These are phyloP conservation scores for Pseudophaeomoniella oleicola DNA, from an alignment of 2,329 filamentous ascomycete species.

Conservation along the genomic window DNA sequence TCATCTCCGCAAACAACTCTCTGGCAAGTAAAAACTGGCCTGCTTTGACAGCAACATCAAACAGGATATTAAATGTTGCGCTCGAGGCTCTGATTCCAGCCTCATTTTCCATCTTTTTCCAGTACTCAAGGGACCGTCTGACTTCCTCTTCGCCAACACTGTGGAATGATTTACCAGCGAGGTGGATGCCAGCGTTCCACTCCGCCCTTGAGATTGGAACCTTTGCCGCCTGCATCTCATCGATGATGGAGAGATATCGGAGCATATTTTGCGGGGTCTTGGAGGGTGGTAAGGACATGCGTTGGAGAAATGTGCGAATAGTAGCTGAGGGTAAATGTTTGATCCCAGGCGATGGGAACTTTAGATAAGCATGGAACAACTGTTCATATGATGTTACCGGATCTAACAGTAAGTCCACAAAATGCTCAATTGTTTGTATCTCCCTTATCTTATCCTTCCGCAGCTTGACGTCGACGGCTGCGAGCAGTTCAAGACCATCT, in stretches of 20 bases:
- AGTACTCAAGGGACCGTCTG: constrained; percentile 58
- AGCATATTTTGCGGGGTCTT: constrained; percentile 50
- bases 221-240: constrained; percentile 64
- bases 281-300: constrained; percentile 48
- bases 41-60: constrained; percentile 73
- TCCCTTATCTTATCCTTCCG: constrained; percentile 14
- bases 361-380: constrained; percentile 38
- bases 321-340: constrained; percentile 32
- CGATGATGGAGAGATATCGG: constrained; percentile 68
- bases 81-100: constrained; percentile 50
- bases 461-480: constrained; percentile 20
- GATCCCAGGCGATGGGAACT: constrained; percentile 38
- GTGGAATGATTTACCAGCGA: constrained; percentile 58
- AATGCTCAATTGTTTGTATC: constrained; percentile 9
- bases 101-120: constrained; percentile 76
- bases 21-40: constrained; percentile 74
- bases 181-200: constrained; percentile 75
- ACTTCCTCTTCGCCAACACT: constrained; percentile 44
- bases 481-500: constrained; percentile 5
- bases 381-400: constrained; percentile 30
- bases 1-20: constrained; percentile 73
- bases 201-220: constrained; percentile 53
- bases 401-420: constrained; percentile 28
- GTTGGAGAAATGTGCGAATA: constrained; percentile 51
- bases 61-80: constrained; percentile 88